Percentiles rank a stretch among this genome's conserved stretches.
Evolutionary conservation across 169 alveolate species (phyloP).

Genomic region (Babesia sp.): DNA sequence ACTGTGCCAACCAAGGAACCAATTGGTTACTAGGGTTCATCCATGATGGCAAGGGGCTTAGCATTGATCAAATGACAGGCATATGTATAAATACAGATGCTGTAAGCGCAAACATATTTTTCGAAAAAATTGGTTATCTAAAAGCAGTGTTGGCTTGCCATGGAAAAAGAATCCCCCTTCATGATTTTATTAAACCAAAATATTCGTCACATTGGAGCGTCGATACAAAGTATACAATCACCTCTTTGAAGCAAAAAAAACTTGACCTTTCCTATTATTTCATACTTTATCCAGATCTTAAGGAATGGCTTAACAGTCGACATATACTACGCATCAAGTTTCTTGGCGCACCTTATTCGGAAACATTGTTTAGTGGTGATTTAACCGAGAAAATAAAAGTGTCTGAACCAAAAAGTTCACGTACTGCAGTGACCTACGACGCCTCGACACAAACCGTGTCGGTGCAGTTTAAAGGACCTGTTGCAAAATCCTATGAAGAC

Average conservation of each 20-base stretch:
- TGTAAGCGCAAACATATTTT: constrained; percentile 5
- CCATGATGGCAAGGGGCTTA: not conserved
- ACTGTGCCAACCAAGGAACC: not conserved
- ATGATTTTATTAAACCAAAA: not conserved
- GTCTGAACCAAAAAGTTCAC: too few relatives aligned
- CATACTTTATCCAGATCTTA: too few relatives aligned
- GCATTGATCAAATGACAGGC: not conserved
- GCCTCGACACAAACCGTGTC: too few relatives aligned
- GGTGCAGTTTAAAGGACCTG: too few relatives aligned
- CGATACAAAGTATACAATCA: too few relatives aligned
- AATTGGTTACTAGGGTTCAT: constrained; percentile 1
- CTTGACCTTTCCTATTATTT: too few relatives aligned
- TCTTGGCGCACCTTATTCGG: too few relatives aligned
- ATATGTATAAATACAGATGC: constrained; percentile 1
- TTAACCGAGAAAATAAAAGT: not conserved
- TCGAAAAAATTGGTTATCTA: not conserved
- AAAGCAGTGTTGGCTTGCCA: constrained; percentile 12
- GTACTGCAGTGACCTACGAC: too few relatives aligned
- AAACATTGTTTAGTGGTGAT: not conserved
- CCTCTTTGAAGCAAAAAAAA: too few relatives aligned
- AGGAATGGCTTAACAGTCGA: too few relatives aligned
- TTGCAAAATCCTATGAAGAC: too few relatives aligned
- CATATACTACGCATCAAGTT: too few relatives aligned
- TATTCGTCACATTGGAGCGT: not conserved
- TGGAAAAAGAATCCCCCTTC: not conserved